Base-by-base conservation (phyloP, 441 rosid species). In the Eruca vesicaria region DNA sequence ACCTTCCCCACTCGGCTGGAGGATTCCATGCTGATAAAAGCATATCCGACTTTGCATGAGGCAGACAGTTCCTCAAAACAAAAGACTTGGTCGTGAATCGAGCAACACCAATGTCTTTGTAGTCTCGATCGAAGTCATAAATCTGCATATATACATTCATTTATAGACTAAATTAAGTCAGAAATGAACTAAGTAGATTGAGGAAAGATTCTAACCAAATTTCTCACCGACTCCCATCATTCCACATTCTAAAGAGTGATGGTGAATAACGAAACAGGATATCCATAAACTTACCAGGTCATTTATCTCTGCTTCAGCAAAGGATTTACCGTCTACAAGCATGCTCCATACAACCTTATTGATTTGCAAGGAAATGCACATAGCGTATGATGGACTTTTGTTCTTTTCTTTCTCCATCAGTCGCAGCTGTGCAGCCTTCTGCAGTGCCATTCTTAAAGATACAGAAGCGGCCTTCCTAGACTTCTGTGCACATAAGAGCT, bases 1-100 rank as follows among this genome's bases (percentile, higher is more conserved):
- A 92, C 98, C 90, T 94, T 84, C 97, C 98, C 98, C 97, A 94
- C 78, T 92, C 98, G 63, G 90, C 77, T 7, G 97, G 98, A 76
- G 98, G 91, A 87, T 94, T 90, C 97, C 97, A 94, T 28, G 98
- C 92, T 23, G 98, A 88, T 78, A 94, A 79, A 72, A 94, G 90
- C 91, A 83, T 92, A 81, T 87, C 92, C 50, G 94, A 94, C 82
- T 94, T 94, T 72, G 88, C 97, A 82, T 90, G 83, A 38, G 81
- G 86, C 64, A 90, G 82, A 81, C 93, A 89, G 79, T 94, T 94
- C 76, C 97, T 88, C 63, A 92, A 92, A 77, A 94, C 95, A 76
- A 87, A 80, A 63, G 67, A 84, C 83, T 90, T 94, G 61, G 92
- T 89, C 68, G 97, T 94, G 78, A 94, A 90, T 63, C 86, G 83